Percentiles rank a stretch among this genome's conserved stretches.
These are phyloP conservation scores for Colletotrichum acutatum DNA, from an alignment of 2,329 filamentous ascomycete species.

Conservation along the genomic window DNA sequence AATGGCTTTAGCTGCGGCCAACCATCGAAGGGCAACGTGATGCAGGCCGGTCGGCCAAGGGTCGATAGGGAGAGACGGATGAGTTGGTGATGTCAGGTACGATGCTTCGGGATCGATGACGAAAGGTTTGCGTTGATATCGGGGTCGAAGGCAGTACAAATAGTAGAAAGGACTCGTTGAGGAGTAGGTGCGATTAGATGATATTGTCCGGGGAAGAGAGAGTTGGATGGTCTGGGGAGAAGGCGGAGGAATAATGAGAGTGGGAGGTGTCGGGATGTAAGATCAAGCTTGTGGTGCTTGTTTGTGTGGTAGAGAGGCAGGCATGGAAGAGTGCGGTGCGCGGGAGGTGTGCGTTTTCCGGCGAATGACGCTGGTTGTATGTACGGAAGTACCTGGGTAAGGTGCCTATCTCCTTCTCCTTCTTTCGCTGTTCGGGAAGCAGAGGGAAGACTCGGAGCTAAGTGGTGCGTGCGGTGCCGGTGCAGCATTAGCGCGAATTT, in stretches of 20 bases:
- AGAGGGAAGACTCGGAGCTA: conserved; percentile 32
- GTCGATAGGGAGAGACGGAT: neutral
- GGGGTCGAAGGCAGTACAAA: neutral
- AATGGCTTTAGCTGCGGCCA: conserved; percentile 51
- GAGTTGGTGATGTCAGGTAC: neutral
- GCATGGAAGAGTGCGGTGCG: neutral
- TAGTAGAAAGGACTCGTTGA: conserved; percentile 24
- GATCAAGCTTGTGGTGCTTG: conserved; percentile 16
- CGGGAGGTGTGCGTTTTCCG: conserved; percentile 11
- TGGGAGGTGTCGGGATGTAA: conserved; percentile 9
- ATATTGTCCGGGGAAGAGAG: conserved; percentile 20
- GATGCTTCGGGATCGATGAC: conserved; percentile 3
- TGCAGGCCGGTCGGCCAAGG: conserved; percentile 27
- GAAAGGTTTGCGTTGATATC: neutral
- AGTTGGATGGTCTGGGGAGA: conserved; percentile 6
- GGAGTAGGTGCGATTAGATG: conserved; percentile 18
- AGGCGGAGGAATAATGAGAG: conserved; percentile 13
- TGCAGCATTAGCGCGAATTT: conserved; percentile 32
- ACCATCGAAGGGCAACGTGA: conserved; percentile 35
- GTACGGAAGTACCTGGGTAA: neutral
- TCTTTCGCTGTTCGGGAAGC: conserved; percentile 9
- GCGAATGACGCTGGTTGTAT: conserved; percentile 36
- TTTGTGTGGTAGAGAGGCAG: conserved; percentile 10
- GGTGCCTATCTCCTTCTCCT: neutral
- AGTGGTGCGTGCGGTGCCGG: conserved; percentile 16